Evolutionary conservation across 495 filamentous ascomycete species (phyloP).

Genomic region (Penicillium subrubescens): DNA sequence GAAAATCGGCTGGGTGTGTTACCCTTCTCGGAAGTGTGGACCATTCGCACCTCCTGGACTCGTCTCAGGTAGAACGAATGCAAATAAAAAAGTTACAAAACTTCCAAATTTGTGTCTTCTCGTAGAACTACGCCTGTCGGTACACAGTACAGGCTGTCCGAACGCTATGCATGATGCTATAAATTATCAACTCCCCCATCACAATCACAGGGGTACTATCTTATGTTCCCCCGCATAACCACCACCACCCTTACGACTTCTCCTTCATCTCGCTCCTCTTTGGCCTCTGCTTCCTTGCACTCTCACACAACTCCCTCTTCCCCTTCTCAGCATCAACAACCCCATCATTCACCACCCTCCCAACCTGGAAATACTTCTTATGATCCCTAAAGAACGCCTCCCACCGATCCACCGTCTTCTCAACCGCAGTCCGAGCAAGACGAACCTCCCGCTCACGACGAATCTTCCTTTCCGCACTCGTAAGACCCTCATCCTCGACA

Average conservation of each 20-base stretch:
- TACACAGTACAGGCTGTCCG: background rate
- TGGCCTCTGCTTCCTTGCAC: constrained; percentile 44
- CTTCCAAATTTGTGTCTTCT: constrained; percentile 16
- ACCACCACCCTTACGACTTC: background rate
- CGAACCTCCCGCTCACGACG: constrained; percentile 56
- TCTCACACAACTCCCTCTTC: constrained; percentile 51
- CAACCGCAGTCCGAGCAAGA: constrained; percentile 43
- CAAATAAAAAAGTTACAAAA: constrained; percentile 41
- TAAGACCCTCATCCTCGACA: constrained; percentile 48
- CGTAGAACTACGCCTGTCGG: background rate
- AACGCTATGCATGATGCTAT: constrained; percentile 3
- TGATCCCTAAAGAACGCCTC: constrained; percentile 73
- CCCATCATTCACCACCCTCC: constrained; percentile 53
- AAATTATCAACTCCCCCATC: background rate
- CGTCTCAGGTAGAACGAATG: constrained; percentile 36
- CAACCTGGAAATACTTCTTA: constrained; percentile 74
- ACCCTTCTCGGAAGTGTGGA: constrained; percentile 39
- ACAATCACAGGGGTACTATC: no score
- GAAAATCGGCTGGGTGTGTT: constrained; percentile 48
- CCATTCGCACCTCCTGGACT: constrained; percentile 32
- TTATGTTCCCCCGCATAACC: background rate
- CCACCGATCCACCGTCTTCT: constrained; percentile 49
- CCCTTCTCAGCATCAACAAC: constrained; percentile 30
- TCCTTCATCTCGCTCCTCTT: constrained; percentile 36
- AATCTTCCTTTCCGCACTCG: constrained; percentile 56